A percentile compares a stretch with the other conserved stretches of the same genome.
Evolutionary conservation across 1,284 basidiomycete genomes (phyloP).

Genomic region (Ceratobasidium sp.): DNA sequence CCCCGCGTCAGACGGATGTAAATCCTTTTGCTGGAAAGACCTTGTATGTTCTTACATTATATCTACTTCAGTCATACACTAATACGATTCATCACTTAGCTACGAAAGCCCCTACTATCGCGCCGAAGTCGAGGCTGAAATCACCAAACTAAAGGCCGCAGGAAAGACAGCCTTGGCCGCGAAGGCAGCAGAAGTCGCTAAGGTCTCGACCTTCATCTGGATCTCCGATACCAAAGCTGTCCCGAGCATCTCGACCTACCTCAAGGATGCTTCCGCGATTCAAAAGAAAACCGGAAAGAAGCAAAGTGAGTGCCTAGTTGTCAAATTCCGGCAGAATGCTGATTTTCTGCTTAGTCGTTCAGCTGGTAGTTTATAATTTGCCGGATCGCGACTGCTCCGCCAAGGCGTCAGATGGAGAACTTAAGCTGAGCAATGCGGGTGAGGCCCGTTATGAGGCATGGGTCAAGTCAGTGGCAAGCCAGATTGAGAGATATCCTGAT

Average conservation of each 20-base stretch:
- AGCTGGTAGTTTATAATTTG: slow-evolving; percentile 49
- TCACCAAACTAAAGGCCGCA: slow-evolving; percentile 32
- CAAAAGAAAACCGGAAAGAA: slow-evolving; percentile 44
- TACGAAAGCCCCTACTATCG: slow-evolving; percentile 36
- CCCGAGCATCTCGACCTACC: slow-evolving; percentile 38
- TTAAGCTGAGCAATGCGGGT: slow-evolving; percentile 44
- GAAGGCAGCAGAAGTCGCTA: slow-evolving; percentile 47
- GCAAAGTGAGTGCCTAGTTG: slow-evolving; percentile 21
- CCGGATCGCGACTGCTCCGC: slow-evolving; percentile 51
- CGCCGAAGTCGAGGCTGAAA: slow-evolving; percentile 33
- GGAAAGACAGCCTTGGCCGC: slow-evolving; percentile 44
- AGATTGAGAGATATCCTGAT: slow-evolving; percentile 47
- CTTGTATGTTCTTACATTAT: not conserved
- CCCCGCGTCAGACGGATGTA: slow-evolving; percentile 16
- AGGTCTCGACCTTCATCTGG: slow-evolving; percentile 49
- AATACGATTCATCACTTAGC: not conserved
- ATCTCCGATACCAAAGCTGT: slow-evolving; percentile 44
- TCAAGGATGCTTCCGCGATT: slow-evolving; percentile 35
- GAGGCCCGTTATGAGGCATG: slow-evolving; percentile 48
- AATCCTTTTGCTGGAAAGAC: slow-evolving; percentile 41
- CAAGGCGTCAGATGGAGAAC: slow-evolving; percentile 47
- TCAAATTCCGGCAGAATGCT: not conserved
- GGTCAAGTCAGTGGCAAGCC: slow-evolving; percentile 45
- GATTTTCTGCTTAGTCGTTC: slow-evolving; percentile 35
- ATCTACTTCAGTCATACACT: not conserved